These are phyloP conservation scores for Rhodamnia rubescens DNA, from an alignment of 345 rosid genomes.

Conservation along the genomic window DNA sequence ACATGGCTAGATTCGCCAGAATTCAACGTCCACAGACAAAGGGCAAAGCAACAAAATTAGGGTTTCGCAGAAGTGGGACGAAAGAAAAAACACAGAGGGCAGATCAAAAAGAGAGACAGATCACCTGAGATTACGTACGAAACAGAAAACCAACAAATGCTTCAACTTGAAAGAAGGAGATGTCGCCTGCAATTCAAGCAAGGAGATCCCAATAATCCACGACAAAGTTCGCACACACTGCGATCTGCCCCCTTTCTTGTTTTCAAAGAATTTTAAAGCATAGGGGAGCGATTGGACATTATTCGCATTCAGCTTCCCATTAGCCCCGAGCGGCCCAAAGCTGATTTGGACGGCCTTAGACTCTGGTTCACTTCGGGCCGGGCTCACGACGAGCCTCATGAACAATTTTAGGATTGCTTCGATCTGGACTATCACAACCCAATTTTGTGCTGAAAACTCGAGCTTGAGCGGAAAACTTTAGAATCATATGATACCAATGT, in stretches of 20 bases:
- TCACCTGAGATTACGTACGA: neutral
- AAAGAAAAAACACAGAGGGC: neutral
- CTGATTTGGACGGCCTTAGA: neutral
- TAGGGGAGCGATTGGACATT: neutral
- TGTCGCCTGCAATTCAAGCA: neutral
- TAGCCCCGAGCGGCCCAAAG: neutral
- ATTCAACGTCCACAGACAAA: neutral
- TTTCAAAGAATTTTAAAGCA: neutral
- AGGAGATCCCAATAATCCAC: neutral
- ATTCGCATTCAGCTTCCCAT: neutral
- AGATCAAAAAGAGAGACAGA: neutral
- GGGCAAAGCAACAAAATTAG: neutral
- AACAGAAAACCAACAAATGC: neutral
- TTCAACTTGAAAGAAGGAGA: neutral
- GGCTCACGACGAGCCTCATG: neutral
- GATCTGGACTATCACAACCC: neutral
- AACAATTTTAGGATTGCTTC: neutral
- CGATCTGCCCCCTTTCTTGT: neutral
- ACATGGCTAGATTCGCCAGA: constrained; percentile 24
- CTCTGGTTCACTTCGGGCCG: neutral
- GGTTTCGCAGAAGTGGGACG: neutral
- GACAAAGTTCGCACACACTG: neutral
- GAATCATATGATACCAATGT: neutral
- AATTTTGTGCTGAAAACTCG: neutral
- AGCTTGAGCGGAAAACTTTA: neutral